Conservation (phyloP, 257 asterid species). For the Plectranthus barbatus region DNA sequence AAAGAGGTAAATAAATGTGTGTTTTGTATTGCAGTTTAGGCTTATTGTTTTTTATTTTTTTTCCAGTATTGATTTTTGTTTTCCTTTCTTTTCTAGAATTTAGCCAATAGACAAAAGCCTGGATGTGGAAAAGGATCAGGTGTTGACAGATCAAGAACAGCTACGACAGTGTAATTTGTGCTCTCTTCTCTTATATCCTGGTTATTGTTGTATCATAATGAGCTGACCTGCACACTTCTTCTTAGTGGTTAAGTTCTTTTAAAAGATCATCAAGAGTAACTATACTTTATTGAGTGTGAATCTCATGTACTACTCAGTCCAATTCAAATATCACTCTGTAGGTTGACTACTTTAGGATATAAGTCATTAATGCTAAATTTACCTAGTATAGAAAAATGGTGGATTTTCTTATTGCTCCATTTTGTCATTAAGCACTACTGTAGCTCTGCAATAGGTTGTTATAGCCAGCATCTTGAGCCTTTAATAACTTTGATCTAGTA, state of each 20-base stretch:
- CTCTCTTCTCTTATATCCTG: conserved; percentile 6
- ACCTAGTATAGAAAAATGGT: not conserved
- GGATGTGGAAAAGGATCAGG: conserved; percentile 98
- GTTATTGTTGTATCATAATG: not conserved
- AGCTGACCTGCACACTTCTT: not conserved
- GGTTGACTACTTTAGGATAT: not conserved
- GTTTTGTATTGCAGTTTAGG: conserved; percentile 9
- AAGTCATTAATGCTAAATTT: not conserved
- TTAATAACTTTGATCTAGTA: not conserved
- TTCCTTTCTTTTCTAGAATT: conserved; percentile 42
- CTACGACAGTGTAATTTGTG: conserved; percentile 75
- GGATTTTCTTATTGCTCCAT: not conserved
- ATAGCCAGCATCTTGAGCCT: not conserved
- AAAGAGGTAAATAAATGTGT: conserved; percentile 51
- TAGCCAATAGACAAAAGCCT: conserved; percentile 84
- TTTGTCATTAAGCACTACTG: not conserved
- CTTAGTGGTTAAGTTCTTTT: not conserved
- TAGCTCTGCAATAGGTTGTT: not conserved
- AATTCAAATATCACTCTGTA: not conserved
- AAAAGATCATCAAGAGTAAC: not conserved
- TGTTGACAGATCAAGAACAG: conserved; percentile 93
- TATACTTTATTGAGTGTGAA: not conserved
- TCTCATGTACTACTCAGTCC: not conserved
- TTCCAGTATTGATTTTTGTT: conserved; percentile 6
- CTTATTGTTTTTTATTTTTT: conserved; percentile 6